These are phyloP conservation scores for Durio zibethinus DNA, from an alignment of 345 rosid genomes.

Conservation along the genomic window DNA sequence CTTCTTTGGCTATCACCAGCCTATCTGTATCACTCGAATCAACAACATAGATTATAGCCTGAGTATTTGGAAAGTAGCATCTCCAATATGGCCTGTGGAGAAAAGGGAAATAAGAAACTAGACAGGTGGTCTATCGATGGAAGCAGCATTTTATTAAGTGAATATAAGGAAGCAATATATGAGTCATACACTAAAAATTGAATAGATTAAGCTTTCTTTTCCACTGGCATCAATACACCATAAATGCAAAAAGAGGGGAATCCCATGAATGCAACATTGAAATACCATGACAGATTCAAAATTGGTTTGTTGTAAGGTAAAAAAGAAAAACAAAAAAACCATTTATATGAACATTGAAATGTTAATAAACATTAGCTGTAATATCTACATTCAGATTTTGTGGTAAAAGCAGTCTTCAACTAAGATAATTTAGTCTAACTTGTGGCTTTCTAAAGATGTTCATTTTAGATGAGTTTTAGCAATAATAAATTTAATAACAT, in stretches of 20 bases:
- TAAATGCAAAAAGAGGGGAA: background rate
- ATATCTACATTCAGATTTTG: background rate
- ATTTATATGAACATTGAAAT: background rate
- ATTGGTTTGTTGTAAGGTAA: background rate
- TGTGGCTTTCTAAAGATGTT: background rate
- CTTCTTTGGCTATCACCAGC: slow-evolving; percentile 67
- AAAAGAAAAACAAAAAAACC: background rate
- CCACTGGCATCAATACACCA: background rate
- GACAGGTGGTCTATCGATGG: background rate
- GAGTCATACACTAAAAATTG: background rate
- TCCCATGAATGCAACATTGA: background rate
- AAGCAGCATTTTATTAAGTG: slow-evolving; percentile 2
- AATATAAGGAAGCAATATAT: background rate
- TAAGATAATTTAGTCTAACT: background rate
- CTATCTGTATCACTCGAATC: slow-evolving; percentile 82
- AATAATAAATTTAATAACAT: background rate
- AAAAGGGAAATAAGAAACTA: slow-evolving; percentile 3
- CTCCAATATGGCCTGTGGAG: slow-evolving; percentile 76
- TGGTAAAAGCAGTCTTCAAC: background rate
- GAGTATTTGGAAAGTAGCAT: slow-evolving; percentile 82
- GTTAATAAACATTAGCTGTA: background rate
- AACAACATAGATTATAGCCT: slow-evolving; percentile 70
- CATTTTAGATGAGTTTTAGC: background rate
- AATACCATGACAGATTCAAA: background rate
- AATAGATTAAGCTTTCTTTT: background rate